Percentiles rank a stretch among this genome's conserved stretches.
These are phyloP conservation scores for Oryza coarctata DNA, from an alignment of 176 grass and related monocot species.

Conservation along the genomic window DNA sequence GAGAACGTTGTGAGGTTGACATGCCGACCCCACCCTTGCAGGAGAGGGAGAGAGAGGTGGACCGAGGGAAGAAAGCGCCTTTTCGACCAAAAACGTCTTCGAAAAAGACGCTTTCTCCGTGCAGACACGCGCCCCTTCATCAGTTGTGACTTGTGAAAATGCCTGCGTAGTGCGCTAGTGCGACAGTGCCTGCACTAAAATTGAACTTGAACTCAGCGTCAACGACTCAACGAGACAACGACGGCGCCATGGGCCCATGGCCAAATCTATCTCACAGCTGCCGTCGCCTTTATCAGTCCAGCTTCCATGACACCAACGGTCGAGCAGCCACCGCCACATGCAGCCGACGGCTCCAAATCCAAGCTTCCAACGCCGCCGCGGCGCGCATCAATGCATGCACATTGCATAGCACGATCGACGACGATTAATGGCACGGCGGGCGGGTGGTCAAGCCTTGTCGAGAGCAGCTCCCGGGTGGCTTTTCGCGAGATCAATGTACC, in stretches of 20 bases:
- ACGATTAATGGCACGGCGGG: slow-evolving; percentile 42
- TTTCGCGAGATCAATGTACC: slow-evolving; percentile 18
- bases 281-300: neutral
- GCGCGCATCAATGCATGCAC: too few species aligned
- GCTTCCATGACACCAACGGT: neutral
- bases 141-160: neutral
- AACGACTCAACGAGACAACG: neutral
- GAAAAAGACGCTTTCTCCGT: neutral
- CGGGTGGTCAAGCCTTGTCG: slow-evolving; percentile 40
- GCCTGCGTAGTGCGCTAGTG: neutral
- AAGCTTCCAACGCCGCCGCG: too few species aligned
- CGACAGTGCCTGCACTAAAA: neutral
- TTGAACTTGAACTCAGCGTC: neutral
- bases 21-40: slow-evolving; percentile 1
- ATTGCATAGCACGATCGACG: neutral
- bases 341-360: neutral
- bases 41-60: neutral
- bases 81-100: accelerated
- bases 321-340: neutral
- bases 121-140: neutral
- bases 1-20: neutral
- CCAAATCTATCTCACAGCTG: neutral
- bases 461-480: slow-evolving; percentile 9
- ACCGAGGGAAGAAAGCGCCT: neutral
- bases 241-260: neutral